A percentile compares a stretch with the other conserved stretches of the same genome.
Conservation (phyloP, 306 rosid species). For the Cucurbita argyrosperma region DNA sequence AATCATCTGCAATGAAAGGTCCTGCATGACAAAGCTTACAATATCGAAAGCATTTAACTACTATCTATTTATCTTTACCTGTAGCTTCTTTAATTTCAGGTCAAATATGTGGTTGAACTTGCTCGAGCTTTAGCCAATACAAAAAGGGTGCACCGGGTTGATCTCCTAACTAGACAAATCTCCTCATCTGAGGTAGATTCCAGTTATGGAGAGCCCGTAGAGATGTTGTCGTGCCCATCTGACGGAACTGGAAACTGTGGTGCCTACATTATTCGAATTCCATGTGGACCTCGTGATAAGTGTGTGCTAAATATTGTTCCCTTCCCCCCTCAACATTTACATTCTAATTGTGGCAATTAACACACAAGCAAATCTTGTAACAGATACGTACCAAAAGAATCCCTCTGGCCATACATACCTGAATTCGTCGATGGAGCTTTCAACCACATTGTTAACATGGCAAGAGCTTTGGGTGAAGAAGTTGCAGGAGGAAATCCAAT, state of each 20-base stretch:
- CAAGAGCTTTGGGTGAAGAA: constrained; percentile 60
- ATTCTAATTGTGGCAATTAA: background rate
- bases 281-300: constrained; percentile 60
- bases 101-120: constrained; percentile 71
- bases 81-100: constrained; percentile 15
- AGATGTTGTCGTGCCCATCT: constrained; percentile 55
- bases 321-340: background rate
- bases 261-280: constrained; percentile 63
- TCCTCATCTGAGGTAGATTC: constrained; percentile 52
- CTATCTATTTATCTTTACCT: background rate
- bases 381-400: constrained; percentile 69
- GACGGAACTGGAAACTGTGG: constrained; percentile 58
- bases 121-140: constrained; percentile 71
- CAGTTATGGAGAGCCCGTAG: constrained; percentile 63
- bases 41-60: background rate
- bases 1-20: background rate
- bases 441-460: constrained; percentile 57
- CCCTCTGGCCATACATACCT: constrained; percentile 68
- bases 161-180: constrained; percentile 63
- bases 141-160: constrained; percentile 59
- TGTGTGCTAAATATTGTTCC: constrained; percentile 1
- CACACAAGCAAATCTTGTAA: background rate
- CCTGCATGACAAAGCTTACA: background rate
- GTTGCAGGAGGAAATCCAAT: constrained; percentile 41
- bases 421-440: constrained; percentile 65